Percentiles rank a stretch among this genome's conserved stretches.
Evolutionary conservation across 371 early-diverging fungal genomes (phyloP).

Genomic region (Mucor indicus): DNA sequence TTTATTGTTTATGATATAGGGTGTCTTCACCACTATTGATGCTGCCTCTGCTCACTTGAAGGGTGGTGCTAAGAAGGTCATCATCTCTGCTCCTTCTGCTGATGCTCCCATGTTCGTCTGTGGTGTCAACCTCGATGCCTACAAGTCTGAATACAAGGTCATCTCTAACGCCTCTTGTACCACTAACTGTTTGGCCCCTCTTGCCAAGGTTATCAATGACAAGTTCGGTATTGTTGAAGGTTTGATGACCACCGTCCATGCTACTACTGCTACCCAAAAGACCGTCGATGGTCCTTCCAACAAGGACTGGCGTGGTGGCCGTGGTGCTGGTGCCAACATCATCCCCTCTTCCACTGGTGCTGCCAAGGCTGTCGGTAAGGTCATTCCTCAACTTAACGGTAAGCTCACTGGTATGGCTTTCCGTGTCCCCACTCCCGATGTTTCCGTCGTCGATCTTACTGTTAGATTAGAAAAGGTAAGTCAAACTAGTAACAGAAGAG

Average conservation of each 20-base stretch:
- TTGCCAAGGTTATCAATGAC: constrained; percentile 98
- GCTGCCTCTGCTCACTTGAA: constrained; percentile 87
- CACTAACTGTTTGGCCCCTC: constrained; percentile 99
- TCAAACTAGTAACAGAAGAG: too few relatives aligned
- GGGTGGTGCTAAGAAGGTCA: constrained; percentile 94
- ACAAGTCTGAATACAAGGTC: constrained; percentile 81
- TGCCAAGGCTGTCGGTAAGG: constrained; percentile 99
- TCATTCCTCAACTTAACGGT: constrained; percentile 94
- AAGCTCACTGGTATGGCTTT: constrained; percentile 99
- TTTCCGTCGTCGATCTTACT: constrained; percentile 98
- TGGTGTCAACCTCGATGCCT: constrained; percentile 95
- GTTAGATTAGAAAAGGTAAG: too few relatives aligned
- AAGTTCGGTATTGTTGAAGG: constrained; percentile 86
- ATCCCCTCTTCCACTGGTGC: constrained; percentile 99
- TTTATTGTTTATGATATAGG: constrained; percentile 66
- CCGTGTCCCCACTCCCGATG: constrained; percentile 98
- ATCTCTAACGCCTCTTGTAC: constrained; percentile 99
- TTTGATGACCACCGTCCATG: constrained; percentile 97
- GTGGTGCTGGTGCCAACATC: constrained; percentile 96
- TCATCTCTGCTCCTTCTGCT: constrained; percentile 97
- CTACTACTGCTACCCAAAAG: constrained; percentile 99
- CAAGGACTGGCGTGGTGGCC: constrained; percentile 94
- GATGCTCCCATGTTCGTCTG: constrained; percentile 88
- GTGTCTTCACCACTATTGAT: constrained; percentile 94
- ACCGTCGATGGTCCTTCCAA: constrained; percentile 98